Evolutionary conservation across 805 yeast species (phyloP).

Genomic region (Suhomyces canberraensis): DNA sequence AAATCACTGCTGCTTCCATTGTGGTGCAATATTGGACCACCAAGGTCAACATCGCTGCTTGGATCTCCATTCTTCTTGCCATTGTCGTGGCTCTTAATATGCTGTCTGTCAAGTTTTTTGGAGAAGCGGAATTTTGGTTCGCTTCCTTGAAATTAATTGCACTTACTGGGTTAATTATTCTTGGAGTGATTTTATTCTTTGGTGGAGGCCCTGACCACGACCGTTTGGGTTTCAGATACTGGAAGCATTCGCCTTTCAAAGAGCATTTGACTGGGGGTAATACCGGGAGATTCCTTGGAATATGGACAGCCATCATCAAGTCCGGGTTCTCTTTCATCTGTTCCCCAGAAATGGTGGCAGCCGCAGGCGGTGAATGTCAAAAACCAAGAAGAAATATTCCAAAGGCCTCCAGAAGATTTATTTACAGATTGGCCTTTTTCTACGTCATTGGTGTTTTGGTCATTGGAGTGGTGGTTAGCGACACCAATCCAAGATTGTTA

Average conservation of each 20-base stretch:
- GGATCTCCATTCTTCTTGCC: slow-evolving; percentile 35
- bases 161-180: slow-evolving; percentile 29
- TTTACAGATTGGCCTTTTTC: slow-evolving; percentile 47
- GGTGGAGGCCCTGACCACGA: slow-evolving; percentile 39
- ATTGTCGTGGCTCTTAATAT: slow-evolving; percentile 25
- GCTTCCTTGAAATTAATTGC: slow-evolving; percentile 31
- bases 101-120: slow-evolving; percentile 30
- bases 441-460: slow-evolving; percentile 39
- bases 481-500: slow-evolving; percentile 22
- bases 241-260: slow-evolving; percentile 37
- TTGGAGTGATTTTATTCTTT: slow-evolving; percentile 34
- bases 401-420: slow-evolving; percentile 57
- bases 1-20: slow-evolving; percentile 42
- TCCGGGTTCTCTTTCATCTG: slow-evolving; percentile 27
- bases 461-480: slow-evolving; percentile 37
- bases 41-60: slow-evolving; percentile 32
- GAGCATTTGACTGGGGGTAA: slow-evolving; percentile 38
- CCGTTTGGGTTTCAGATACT: slow-evolving; percentile 46
- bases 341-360: slow-evolving; percentile 52
- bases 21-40: slow-evolving; percentile 35
- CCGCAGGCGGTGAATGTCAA: slow-evolving; percentile 56
- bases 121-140: slow-evolving; percentile 38
- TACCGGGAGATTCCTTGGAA: slow-evolving; percentile 19
- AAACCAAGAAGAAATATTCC: slow-evolving; percentile 60
- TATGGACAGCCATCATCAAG: slow-evolving; percentile 25